A percentile compares a stretch with the other conserved stretches of the same genome.
Conservation (phyloP, 2,329 filamentous ascomycete genomes). For the Penicillium sp. region DNA sequence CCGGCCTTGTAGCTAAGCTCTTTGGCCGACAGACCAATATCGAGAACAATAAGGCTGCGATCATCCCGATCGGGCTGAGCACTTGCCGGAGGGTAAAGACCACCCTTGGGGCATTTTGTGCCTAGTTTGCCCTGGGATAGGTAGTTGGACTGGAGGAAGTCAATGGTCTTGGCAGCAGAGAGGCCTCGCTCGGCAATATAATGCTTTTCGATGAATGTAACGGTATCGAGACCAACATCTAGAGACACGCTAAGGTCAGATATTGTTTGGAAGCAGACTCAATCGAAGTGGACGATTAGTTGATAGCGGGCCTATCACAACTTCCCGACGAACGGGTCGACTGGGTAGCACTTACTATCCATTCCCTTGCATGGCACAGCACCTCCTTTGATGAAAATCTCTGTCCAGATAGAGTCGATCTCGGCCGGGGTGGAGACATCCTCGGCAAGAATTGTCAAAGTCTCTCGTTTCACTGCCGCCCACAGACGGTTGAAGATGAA, state of each 20-base stretch:
- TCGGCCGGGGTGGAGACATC: constrained; percentile 53
- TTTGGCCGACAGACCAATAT: constrained; percentile 24
- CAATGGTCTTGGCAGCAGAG: constrained; percentile 41
- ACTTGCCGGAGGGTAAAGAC: constrained; percentile 38
- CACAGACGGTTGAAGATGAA: constrained; percentile 61
- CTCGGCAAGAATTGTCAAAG: constrained; percentile 53
- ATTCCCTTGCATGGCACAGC: constrained; percentile 46
- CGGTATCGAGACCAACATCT: constrained; percentile 56
- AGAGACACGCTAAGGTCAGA: not conserved
- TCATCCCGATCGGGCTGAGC: not conserved
- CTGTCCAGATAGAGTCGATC: constrained; percentile 52
- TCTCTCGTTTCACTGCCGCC: constrained; percentile 60
- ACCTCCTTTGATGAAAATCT: constrained; percentile 40
- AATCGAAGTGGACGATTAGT: too few species aligned
- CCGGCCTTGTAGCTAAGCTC: constrained; percentile 15
- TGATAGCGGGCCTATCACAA: too few species aligned
- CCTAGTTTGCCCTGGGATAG: constrained; percentile 53
- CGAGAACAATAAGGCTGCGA: constrained; percentile 22
- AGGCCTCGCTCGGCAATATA: constrained; percentile 55
- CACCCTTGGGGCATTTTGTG: constrained; percentile 46
- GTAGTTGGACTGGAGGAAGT: constrained; percentile 51
- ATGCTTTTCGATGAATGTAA: constrained; percentile 56
- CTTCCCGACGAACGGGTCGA: too few species aligned
- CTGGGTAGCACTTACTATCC: constrained; percentile 38
- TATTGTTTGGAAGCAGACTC: not conserved